These are phyloP conservation scores for Didymella exigua DNA, from an alignment of 2,329 filamentous ascomycete genomes.

Conservation along the genomic window DNA sequence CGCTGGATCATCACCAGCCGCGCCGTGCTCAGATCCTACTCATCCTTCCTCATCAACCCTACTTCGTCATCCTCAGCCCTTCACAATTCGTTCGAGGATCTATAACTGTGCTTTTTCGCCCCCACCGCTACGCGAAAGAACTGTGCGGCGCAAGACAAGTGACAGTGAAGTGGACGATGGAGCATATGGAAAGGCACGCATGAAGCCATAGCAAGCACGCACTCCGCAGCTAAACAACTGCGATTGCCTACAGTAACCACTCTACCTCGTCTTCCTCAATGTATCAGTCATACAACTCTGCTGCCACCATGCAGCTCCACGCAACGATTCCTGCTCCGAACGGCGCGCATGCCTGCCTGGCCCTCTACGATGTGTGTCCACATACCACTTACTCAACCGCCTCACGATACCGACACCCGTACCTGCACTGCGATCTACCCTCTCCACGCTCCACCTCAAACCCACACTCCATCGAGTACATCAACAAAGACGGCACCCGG, in stretches of 20 bases:
- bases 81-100: background rate
- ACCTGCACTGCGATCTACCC: background rate
- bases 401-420: background rate
- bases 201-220: background rate
- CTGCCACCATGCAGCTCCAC: background rate
- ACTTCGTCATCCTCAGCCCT: background rate
- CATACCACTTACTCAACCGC: background rate
- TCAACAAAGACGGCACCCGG: background rate
- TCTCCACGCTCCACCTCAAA: background rate
- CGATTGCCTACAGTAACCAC: background rate
- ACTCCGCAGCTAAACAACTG: background rate
- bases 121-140: background rate
- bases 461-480: background rate
- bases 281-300: background rate
- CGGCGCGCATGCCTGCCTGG: conserved; percentile 4
- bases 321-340: background rate
- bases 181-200: background rate
- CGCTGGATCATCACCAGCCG: background rate
- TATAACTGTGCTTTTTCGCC: background rate
- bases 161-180: background rate
- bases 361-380: conserved; percentile 9
- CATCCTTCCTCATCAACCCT: background rate
- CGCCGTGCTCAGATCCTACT: background rate
- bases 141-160: background rate
- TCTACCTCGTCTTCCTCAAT: background rate